Evolutionary conservation across 257 asterid species (phyloP), one percentile per base, ranked within the genome.

Genomic region (Petrea volubilis): DNA sequence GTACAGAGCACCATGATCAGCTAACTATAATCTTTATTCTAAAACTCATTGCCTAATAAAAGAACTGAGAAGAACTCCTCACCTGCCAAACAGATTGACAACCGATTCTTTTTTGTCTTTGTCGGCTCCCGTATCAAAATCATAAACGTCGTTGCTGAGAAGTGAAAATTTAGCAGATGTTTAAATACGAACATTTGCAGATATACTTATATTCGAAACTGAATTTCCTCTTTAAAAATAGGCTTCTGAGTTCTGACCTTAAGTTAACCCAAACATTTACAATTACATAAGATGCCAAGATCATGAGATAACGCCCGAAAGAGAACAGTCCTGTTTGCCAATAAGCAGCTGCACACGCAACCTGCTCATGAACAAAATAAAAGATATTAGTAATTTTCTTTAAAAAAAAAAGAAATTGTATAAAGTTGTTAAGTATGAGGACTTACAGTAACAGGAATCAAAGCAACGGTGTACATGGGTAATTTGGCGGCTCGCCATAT

Each of bases 51-150:
- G 14, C 10, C 29, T 11, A 34, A 50, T 10, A 23, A 8, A 41
- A 31, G 33, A 60, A 29, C 14, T 21, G 1, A n/a, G 3, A 17
- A 10, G 17, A 36, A 46, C 9, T 20, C 9, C 71, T 68, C 72
- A 84, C 92, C 88, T 77, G 74, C 90, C 83, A 41, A 77, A 74
- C 20, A 87, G 66, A 64, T 80, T 87, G 47, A 87, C 93, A 25
- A 87, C 86, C 1, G 93, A 87, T 73, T 87, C 93, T 70, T 82
- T 87, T 80, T 87, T 87, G 73, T 87, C 75, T 68, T 76, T 79
- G 68, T 87, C 93, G n/a, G 87, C 93, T 68, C 93, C 90, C 2
- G 88, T 85, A 47, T 82, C 93, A 79, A 79, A 87, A 82, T 87
- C 90, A 70, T 84, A 87, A 50, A 87, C 88, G 67, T 87, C 93